Evolutionary conservation across 139 green algal species (phyloP).

Genomic region (Nannochloris sp.): DNA sequence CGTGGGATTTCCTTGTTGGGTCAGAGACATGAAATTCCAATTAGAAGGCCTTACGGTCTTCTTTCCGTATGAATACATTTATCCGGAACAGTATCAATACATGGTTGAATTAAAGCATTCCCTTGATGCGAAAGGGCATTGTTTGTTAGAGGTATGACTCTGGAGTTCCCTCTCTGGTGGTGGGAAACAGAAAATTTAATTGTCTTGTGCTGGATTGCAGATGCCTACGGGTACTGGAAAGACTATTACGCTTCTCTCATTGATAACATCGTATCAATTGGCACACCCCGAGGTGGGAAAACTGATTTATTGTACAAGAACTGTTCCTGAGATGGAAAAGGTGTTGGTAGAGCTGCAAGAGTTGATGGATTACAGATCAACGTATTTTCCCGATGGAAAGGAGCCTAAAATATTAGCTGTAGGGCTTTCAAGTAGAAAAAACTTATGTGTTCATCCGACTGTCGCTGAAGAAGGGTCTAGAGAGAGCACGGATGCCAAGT

Average conservation of each 20-base stretch:
- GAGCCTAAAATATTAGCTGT: conserved; percentile 78
- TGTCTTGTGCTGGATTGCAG: conserved; percentile 29
- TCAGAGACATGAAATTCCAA: conserved; percentile 74
- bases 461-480: conserved; percentile 78
- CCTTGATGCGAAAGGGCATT: conserved; percentile 93
- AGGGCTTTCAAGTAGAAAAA: conserved; percentile 88
- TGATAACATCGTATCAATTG: conserved; percentile 98
- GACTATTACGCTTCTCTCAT: conserved; percentile 95
- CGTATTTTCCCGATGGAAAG: conserved; percentile 36
- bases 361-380: conserved; percentile 76
- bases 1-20: neutral
- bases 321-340: conserved; percentile 99
- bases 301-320: conserved; percentile 98
- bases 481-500: conserved; percentile 89
- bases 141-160: conserved; percentile 80
- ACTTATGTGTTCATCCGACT: conserved; percentile 89
- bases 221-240: conserved; percentile 99
- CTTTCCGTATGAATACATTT: conserved; percentile 96
- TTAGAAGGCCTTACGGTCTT: conserved; percentile 92
- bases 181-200: conserved; percentile 5
- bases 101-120: conserved; percentile 96
- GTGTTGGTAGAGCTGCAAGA: conserved; percentile 74
- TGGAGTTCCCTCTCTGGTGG: neutral
- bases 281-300: conserved; percentile 90
- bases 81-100: conserved; percentile 94